Percentiles rank a stretch among this genome's conserved stretches.
Evolutionary conservation across 495 filamentous ascomycete species (phyloP).

Genomic region (Penicilliopsis zonata): DNA sequence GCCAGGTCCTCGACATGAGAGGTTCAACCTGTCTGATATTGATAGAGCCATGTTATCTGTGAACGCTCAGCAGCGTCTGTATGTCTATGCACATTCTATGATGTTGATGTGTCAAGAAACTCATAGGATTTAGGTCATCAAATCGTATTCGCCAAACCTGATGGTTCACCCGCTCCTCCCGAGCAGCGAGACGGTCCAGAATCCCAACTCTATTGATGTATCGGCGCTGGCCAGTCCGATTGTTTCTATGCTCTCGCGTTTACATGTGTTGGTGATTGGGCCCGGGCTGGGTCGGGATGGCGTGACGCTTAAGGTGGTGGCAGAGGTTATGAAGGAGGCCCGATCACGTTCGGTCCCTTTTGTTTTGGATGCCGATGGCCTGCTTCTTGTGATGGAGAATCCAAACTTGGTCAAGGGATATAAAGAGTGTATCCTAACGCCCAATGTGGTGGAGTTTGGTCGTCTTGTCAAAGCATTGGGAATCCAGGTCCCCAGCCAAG

Average conservation of each 20-base stretch:
- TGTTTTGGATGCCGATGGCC: conserved; percentile 85
- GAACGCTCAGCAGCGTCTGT: conserved; percentile 67
- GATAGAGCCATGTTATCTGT: conserved; percentile 90
- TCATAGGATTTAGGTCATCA: conserved; percentile 51
- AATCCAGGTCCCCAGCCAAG: conserved; percentile 36
- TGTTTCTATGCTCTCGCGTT: conserved; percentile 65
- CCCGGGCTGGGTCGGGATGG: conserved; percentile 84
- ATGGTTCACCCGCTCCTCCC: conserved; percentile 98
- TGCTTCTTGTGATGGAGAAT: conserved; percentile 60
- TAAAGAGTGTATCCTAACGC: conserved; percentile 77
- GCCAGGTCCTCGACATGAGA: no score
- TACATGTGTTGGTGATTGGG: conserved; percentile 90
- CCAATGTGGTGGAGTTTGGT: conserved; percentile 88
- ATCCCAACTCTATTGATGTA: conserved; percentile 31
- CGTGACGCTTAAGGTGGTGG: conserved; percentile 81
- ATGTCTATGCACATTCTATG: conserved; percentile 3
- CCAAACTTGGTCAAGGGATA: conserved; percentile 74
- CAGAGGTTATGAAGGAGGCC: conserved; percentile 68
- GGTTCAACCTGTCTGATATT: conserved; percentile 4
- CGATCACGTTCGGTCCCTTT: conserved; percentile 62
- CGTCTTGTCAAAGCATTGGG: conserved; percentile 62
- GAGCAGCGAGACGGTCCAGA: conserved; percentile 39
- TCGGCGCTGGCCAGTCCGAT: conserved; percentile 56
- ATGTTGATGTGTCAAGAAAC: not conserved
- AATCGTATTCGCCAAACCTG: conserved; percentile 93